Percentiles rank a stretch among this genome's conserved stretches.
phyloP scores from a whole-genome alignment of 1,284 basidiomycete species.

The Ceratobasidium sp. region DNA sequence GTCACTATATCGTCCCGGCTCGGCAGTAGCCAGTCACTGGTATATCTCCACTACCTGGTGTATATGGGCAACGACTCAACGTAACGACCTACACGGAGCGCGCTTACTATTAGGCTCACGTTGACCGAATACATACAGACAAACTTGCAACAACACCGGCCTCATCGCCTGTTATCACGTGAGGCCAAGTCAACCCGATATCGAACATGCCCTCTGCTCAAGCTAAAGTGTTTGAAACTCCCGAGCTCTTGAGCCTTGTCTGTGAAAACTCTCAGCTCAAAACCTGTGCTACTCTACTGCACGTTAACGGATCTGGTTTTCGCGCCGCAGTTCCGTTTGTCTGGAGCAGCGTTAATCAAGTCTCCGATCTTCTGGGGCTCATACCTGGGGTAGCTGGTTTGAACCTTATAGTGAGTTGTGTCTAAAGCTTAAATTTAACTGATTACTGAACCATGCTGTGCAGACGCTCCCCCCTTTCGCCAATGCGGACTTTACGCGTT shows the following conservation, averaged over 20 bases:
- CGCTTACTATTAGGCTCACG: too few species aligned
- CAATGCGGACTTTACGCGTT: neutral
- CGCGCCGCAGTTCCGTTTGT: slow-evolving; percentile 5
- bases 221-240: neutral
- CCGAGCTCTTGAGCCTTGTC: neutral
- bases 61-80: neutral
- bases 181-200: neutral
- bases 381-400: neutral
- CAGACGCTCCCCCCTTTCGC: neutral
- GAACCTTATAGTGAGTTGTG: neutral
- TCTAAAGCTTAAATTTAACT: neutral
- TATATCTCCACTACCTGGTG: neutral
- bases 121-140: too few species aligned
- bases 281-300: neutral
- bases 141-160: too few species aligned
- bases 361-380: neutral
- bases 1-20: neutral
- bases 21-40: neutral
- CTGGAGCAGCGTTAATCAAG: neutral
- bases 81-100: neutral
- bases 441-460: neutral
- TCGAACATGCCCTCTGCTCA: neutral
- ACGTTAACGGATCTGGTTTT: slow-evolving; percentile 1
- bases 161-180: too few species aligned
- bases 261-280: neutral